These are phyloP conservation scores for Oleoguttula mirabilis DNA, from an alignment of 495 filamentous ascomycete species.

Conservation along the genomic window DNA sequence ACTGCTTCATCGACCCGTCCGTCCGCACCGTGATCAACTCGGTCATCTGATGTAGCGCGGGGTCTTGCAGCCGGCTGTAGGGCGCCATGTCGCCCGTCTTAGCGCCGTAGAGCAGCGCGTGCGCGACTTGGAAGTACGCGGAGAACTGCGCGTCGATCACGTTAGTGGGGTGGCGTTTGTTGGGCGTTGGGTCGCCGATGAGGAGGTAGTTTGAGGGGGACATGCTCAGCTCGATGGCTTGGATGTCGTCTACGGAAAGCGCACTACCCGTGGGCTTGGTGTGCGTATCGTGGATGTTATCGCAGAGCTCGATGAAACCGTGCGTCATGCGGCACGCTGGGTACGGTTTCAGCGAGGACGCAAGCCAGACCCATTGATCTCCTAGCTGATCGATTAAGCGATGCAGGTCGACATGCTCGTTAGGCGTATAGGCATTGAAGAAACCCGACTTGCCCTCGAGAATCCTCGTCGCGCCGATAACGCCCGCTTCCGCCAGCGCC, in stretches of 20 bases:
- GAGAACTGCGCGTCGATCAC: slow-evolving; percentile 23
- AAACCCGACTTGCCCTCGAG: slow-evolving; percentile 23
- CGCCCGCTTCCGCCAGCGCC: slow-evolving; percentile 21
- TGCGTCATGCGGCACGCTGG: slow-evolving; percentile 25
- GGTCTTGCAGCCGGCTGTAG: slow-evolving; percentile 16
- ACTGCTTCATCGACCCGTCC: slow-evolving; percentile 12
- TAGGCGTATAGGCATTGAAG: slow-evolving; percentile 23
- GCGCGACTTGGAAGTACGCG: slow-evolving; percentile 21
- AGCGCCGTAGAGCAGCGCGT: slow-evolving; percentile 19
- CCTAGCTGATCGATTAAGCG: slow-evolving; percentile 16
- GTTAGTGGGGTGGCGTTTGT: slow-evolving; percentile 23
- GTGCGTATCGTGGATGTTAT: slow-evolving; percentile 2
- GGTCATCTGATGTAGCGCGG: slow-evolving; percentile 12
- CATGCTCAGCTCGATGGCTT: slow-evolving; percentile 12
- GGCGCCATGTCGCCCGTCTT: slow-evolving; percentile 16
- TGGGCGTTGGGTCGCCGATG: slow-evolving; percentile 21
- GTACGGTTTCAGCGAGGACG: slow-evolving; percentile 20
- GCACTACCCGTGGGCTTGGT: not conserved
- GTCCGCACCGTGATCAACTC: slow-evolving; percentile 16
- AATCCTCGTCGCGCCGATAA: slow-evolving; percentile 16
- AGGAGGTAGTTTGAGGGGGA: slow-evolving; percentile 17
- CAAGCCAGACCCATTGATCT: slow-evolving; percentile 16
- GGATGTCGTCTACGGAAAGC: slow-evolving; percentile 10
- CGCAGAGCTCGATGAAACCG: slow-evolving; percentile 20
- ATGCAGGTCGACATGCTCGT: slow-evolving; percentile 8